Conservation (phyloP, 2,329 filamentous ascomycete genomes). For the Daldinia eschscholtzii region DNA sequence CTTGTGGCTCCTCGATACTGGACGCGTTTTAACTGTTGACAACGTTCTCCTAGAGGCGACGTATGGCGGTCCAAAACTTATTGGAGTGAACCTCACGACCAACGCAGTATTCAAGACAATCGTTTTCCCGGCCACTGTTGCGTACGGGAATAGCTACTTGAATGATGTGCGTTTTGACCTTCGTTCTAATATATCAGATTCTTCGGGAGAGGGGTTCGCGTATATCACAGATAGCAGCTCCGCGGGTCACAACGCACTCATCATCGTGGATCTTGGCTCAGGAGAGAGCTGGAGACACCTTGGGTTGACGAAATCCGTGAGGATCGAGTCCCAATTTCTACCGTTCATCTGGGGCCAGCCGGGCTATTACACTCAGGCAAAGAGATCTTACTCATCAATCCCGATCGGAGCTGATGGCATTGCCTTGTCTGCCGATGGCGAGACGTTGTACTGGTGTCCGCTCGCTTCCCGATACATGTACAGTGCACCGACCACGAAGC, state of each 20-base stretch:
- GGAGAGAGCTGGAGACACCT: slow-evolving; percentile 65
- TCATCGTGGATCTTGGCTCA: slow-evolving; percentile 63
- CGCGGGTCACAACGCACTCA: slow-evolving; percentile 63
- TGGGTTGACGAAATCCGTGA: slow-evolving; percentile 57
- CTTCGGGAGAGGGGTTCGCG: slow-evolving; percentile 59
- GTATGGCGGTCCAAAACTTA: slow-evolving; percentile 64
- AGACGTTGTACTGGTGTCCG: slow-evolving; percentile 60
- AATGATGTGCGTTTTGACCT: slow-evolving; percentile 68
- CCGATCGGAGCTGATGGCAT: slow-evolving; percentile 65
- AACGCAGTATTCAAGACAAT: slow-evolving; percentile 64
- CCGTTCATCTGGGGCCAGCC: slow-evolving; percentile 63
- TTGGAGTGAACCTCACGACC: slow-evolving; percentile 61
- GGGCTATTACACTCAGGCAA: slow-evolving; percentile 57
- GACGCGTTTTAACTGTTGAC: slow-evolving; percentile 54
- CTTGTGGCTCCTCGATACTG: slow-evolving; percentile 67
- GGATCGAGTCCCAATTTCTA: slow-evolving; percentile 59
- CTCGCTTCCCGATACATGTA: slow-evolving; percentile 61
- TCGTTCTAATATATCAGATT: slow-evolving; percentile 55
- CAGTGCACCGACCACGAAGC: slow-evolving; percentile 53
- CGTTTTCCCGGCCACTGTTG: slow-evolving; percentile 60
- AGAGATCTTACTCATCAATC: slow-evolving; percentile 54
- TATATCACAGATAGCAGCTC: slow-evolving; percentile 66
- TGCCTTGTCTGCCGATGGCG: slow-evolving; percentile 61
- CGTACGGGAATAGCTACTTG: slow-evolving; percentile 62
- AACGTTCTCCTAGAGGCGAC: slow-evolving; percentile 59